Percentiles rank a stretch among this genome's conserved stretches.
Evolutionary conservation across 2,329 filamentous ascomycete species (phyloP).

Genomic region (Aspergillus novoparasiticus): DNA sequence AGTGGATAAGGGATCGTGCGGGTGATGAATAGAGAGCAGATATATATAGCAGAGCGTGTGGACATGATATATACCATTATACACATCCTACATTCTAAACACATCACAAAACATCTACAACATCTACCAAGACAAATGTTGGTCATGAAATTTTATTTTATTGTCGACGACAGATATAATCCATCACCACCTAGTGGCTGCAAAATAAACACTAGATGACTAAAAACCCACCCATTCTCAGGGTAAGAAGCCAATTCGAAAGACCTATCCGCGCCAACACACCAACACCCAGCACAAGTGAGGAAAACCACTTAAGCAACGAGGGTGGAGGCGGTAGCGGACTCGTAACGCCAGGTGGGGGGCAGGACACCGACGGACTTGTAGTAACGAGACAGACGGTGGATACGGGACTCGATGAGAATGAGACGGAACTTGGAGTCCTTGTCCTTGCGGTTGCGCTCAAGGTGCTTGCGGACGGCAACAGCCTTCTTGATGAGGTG

Average conservation of each 20-base stretch:
- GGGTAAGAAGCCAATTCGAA: neutral
- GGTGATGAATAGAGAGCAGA: neutral
- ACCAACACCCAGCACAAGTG: neutral
- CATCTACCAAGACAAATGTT: neutral
- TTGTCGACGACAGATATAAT: neutral
- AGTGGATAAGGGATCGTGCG: neutral
- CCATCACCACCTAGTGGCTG: neutral
- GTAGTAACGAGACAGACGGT: slow-evolving; percentile 99
- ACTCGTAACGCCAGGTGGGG: slow-evolving; percentile 99
- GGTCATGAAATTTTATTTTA: neutral
- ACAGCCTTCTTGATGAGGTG: slow-evolving; percentile 99
- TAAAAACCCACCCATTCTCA: slow-evolving; percentile 2
- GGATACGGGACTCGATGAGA: slow-evolving; percentile 99
- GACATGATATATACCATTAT: neutral
- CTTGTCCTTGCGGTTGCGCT: slow-evolving; percentile 99
- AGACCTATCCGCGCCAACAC: slow-evolving; percentile 6
- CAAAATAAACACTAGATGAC: neutral
- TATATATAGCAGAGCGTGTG: fast-evolving
- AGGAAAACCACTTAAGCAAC: slow-evolving; percentile 68
- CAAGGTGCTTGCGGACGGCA: slow-evolving; percentile 99
- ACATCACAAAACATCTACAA: neutral
- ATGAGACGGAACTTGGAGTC: slow-evolving; percentile 99
- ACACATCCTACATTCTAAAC: neutral
- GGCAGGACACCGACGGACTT: slow-evolving; percentile 85
- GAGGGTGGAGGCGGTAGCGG: slow-evolving; percentile 89